Base-by-base conservation (phyloP, 2,329 filamentous ascomycete species). In the Coleophoma crateriformis region DNA sequence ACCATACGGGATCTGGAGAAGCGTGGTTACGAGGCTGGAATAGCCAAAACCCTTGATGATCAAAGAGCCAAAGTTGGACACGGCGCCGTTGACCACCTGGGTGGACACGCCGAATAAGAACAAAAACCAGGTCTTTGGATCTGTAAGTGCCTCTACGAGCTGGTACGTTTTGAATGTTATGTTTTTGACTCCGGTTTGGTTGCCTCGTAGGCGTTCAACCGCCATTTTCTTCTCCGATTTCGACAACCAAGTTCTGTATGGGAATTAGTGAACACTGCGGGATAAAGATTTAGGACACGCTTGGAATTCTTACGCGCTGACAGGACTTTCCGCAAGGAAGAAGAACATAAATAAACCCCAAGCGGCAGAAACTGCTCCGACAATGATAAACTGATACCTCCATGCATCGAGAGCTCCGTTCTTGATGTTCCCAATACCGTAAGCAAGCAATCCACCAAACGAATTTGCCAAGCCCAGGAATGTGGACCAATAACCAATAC, bases 1-100 rank as follows among this genome's bases (percentile, higher is more conserved):
- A 2, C 82, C 82, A 51, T 84, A 84, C 0, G 82, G 82, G 50
- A 85, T 85, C 59, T 82, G 85, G 19, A 69, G 53, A 7, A 68
- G 55, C 0, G 66, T 66, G 2, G 63, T 58, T 13, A 62, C 49
- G 2, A 64, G 55, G 1, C 64, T 52, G 1, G 56, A 56, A 47
- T 66, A 68, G 12, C 66, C 66, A 12, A 68, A 60, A n/a, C 61
- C 61, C 11, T 59, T 55, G 50, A 68, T 67, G 37, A 68, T 60
- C 19, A 68, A 64, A 13, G 63, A 59, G 20, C 59, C 62, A 52
- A 65, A 68, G 1, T 76, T 81, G 1, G 61, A 62, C 5, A 68
- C 54, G 8, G 62, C 64, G 37, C 66, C 67, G 37, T 65, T 68
- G 3, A 65, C 63, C 39, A 67, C 58, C 35, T 66, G 61, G 44